Base-by-base conservation (phyloP, 163 green algal genomes). In the Coccomyxa subellipsoidea region DNA sequence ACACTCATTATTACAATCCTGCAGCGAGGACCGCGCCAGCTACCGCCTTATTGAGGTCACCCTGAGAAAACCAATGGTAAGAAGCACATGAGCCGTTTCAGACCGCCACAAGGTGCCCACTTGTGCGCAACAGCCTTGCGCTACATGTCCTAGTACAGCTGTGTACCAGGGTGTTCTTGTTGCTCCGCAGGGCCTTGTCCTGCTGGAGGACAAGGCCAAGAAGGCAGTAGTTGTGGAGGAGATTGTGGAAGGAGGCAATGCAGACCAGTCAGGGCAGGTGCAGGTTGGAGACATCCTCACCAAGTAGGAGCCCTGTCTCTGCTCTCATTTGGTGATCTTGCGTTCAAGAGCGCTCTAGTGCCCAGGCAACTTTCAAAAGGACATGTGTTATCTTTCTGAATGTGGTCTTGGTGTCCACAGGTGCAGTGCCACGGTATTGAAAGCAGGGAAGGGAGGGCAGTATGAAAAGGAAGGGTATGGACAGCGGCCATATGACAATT, bases 401-500 rank as follows among this genome's bases (percentile, higher is more conserved):
- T 12, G 23, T 59, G 23, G 3, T 59, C 47, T 59, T 59, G 21
- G 47, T 18, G 4, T 18, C 47, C 47, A 40, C 69, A 59, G 76
- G 38, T 87, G 82, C 79, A 89, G 81, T 38, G 91, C 91, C n/a
- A 80, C 88, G 0, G 84, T 93, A 0, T 83, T 95, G 27, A 94
- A 94, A 79, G 86, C 85, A 21, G 90, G 91, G 70, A 94, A 92
- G 80, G 89, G 91, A 38, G 88, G 88, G 6, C 76, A 89, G 77
- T 94, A 88, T 40, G 81, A 92, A 72, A 70, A 69, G 38, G 86
- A 92, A 35, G 91, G 90, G 3, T 90, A 95, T 71, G 91, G 91
- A 4, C 77, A 88, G 39, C 76, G 85, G 25, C 90, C 88, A 2
- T 93, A 93, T 76, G 85, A 93, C 79, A 94, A 95, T 81, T 95